Conservation (phyloP, 1,284 basidiomycete species). For the Pseudozyma sp. region DNA sequence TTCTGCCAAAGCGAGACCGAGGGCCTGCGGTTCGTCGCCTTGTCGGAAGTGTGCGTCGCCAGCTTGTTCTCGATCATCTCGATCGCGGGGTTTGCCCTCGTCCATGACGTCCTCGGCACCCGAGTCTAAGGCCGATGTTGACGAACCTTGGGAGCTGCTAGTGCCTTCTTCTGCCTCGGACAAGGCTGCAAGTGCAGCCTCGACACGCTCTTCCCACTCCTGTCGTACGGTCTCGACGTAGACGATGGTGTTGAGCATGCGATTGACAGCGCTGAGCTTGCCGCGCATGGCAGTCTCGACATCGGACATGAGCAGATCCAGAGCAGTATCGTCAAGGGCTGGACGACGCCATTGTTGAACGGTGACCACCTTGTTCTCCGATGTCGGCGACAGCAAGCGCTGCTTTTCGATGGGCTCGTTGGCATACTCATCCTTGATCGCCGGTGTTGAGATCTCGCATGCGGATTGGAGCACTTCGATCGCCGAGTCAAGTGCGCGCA, state of each 20-base stretch:
- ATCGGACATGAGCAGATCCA: constrained; percentile 84
- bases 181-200: constrained; percentile 74
- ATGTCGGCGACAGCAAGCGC: constrained; percentile 78
- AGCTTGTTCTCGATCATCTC: constrained; percentile 15
- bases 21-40: background rate
- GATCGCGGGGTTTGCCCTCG: constrained; percentile 69
- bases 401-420: constrained; percentile 90
- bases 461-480: constrained; percentile 85
- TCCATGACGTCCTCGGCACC: constrained; percentile 70
- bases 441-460: constrained; percentile 85
- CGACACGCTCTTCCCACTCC: constrained; percentile 94
- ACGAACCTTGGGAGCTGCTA: constrained; percentile 29
- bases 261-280: constrained; percentile 93
- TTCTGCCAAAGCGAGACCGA: background rate
- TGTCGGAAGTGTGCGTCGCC: constrained; percentile 62
- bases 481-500: constrained; percentile 81
- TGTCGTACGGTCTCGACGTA: constrained; percentile 96
- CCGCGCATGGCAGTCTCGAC: constrained; percentile 87
- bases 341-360: constrained; percentile 56
- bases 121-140: constrained; percentile 25
- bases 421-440: constrained; percentile 82
- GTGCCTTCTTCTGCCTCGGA: constrained; percentile 49
- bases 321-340: constrained; percentile 77
- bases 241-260: constrained; percentile 96
- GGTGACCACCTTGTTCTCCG: constrained; percentile 58